Evolutionary conservation across 2,329 filamentous ascomycete genomes (phyloP), one percentile per base, ranked within the genome.

Genomic region (Fusarium stilboides): DNA sequence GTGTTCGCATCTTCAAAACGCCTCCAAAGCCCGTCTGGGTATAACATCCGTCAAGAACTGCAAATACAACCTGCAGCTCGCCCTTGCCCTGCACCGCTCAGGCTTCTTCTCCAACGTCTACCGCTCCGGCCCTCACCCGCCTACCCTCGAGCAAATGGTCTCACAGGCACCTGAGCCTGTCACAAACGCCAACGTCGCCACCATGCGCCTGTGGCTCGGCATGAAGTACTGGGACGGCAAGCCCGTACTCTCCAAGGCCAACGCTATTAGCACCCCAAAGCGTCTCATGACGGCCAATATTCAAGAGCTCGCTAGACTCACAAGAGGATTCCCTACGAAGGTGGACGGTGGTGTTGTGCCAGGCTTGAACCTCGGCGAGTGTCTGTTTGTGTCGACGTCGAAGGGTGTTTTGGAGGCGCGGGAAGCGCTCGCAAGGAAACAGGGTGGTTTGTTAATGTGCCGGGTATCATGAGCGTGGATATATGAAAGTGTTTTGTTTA

Each of bases 1-100:
- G 82, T 97, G 93, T 86, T 94, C 94, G 71, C 94, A 97, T 83
- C 86, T 98, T 59, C 93, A 96, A 80, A 98, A 98, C 84, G 93
- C 92, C 71, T 92, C 92, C 58, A 90, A 90, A 75, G 93, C 92
- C n/a, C 90, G 91, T 2, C 89, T 98, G 1, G 92, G 91, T 71
- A 85, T 97, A 51, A 97, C 94, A 33, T 97, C 93, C 9, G 87
- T 97, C 68, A 89, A 91, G 45, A 91, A 91, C 82, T 91, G 89
- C 50, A 94, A 94, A 72, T 89, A 94, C 78, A 94, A 96, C 84
- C 89, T 97, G 66, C 84, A 84, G 44, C 84, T 97, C 17, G 86
- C 89, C 52, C 87, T 96, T 20, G 91, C 92, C 37, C 86, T 98
- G 44, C 94, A 97, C 81, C 90, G 92, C 71, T 87, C 91, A 61